phyloP scores from a whole-genome alignment of 768 basidiomycete genomes.

The Sutorius australiensis region DNA sequence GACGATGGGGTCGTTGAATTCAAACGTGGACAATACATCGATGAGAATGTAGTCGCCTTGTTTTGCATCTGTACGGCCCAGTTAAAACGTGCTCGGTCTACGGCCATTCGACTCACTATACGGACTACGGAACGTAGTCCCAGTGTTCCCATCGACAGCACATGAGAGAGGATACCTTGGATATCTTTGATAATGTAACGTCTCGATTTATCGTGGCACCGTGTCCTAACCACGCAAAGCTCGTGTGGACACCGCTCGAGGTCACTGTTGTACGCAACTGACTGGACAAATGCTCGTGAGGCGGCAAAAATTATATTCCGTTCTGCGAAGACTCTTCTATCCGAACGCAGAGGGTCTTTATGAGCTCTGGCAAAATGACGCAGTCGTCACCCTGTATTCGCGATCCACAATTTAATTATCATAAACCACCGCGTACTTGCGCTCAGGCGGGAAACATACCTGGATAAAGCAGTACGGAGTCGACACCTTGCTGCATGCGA shows the following conservation, averaged over 20 bases:
- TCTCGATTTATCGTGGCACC: slow-evolving; percentile 50
- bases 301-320: slow-evolving; percentile 53
- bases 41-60: slow-evolving; percentile 39
- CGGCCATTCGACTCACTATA: slow-evolving; percentile 35
- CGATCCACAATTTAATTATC: slow-evolving; percentile 1
- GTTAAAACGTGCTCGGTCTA: slow-evolving; percentile 16
- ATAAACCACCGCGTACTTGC: background rate
- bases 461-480: slow-evolving; percentile 64
- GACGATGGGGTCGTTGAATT: slow-evolving; percentile 16
- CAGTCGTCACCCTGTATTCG: slow-evolving; percentile 62
- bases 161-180: slow-evolving; percentile 45
- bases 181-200: slow-evolving; percentile 39
- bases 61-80: slow-evolving; percentile 14
- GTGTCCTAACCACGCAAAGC: slow-evolving; percentile 67
- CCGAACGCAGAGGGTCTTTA: slow-evolving; percentile 45
- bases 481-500: slow-evolving; percentile 49
- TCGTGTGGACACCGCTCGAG: slow-evolving; percentile 41
- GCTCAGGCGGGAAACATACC: slow-evolving; percentile 30
- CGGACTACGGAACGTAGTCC: slow-evolving; percentile 50
- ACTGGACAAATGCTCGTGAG: slow-evolving; percentile 58
- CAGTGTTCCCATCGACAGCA: slow-evolving; percentile 52
- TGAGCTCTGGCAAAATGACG: slow-evolving; percentile 53
- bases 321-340: slow-evolving; percentile 25
- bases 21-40: slow-evolving; percentile 33
- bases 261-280: slow-evolving; percentile 43